Conservation (phyloP, 306 rosid genomes). For the Cucurbita ficifolia region DNA sequence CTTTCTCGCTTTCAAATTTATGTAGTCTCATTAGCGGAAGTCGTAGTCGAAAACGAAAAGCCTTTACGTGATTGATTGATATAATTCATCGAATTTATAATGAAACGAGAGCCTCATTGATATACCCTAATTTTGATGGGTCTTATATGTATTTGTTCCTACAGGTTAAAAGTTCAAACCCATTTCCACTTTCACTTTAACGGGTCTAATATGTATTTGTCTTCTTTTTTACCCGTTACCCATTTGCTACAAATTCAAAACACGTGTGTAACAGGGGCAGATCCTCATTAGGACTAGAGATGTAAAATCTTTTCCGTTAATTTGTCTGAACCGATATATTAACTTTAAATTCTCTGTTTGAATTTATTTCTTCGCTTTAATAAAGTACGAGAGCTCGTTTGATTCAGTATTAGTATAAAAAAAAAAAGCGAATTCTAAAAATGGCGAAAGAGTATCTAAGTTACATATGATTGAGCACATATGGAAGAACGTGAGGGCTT, state of each 20-base stretch:
- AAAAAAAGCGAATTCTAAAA: neutral
- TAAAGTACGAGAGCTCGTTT: too few species aligned
- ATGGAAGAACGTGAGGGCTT: conserved; percentile 37
- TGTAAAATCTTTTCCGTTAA: too few species aligned
- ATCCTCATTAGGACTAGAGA: too few species aligned
- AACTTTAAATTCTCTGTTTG: too few species aligned
- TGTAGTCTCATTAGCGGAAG: neutral
- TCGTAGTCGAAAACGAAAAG: too few species aligned
- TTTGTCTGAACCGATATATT: too few species aligned
- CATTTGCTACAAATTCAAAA: too few species aligned
- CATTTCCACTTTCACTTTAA: too few species aligned
- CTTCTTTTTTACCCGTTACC: too few species aligned
- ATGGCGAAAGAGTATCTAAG: conserved; percentile 21
- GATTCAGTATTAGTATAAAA: neutral
- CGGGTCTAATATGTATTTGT: too few species aligned
- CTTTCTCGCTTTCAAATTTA: neutral
- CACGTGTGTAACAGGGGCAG: too few species aligned
- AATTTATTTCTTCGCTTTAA: too few species aligned
- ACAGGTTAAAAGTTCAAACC: neutral
- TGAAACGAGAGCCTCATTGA: neutral
- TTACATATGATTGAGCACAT: conserved; percentile 32
- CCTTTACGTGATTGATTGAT: neutral
- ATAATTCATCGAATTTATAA: neutral
- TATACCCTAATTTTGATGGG: neutral
- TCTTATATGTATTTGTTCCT: neutral